These are phyloP conservation scores for Claviceps sp. DNA, from an alignment of 2,329 filamentous ascomycete species.

Conservation along the genomic window DNA sequence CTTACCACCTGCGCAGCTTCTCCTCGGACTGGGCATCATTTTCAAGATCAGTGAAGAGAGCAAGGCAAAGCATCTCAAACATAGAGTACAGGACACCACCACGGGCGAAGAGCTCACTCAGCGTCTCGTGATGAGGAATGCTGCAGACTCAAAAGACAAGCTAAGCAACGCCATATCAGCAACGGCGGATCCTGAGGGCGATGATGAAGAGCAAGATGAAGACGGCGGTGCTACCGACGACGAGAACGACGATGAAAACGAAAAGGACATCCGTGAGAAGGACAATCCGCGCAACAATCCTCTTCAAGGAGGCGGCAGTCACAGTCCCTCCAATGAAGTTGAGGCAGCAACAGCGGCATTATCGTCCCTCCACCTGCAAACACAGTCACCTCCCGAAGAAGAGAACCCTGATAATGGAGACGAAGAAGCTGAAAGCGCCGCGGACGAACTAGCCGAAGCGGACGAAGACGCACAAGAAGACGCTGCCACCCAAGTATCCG, in stretches of 20 bases:
- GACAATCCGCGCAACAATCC: slow-evolving; percentile 23
- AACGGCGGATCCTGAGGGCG: slow-evolving; percentile 17
- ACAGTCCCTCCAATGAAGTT: slow-evolving; percentile 14
- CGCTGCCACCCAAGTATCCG: slow-evolving; percentile 7
- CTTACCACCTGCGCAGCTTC: slow-evolving; percentile 70
- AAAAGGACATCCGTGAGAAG: slow-evolving; percentile 9
- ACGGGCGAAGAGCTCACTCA: slow-evolving; percentile 10
- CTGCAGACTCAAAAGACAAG: slow-evolving; percentile 7
- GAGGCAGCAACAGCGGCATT: slow-evolving; percentile 14
- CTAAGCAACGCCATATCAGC: slow-evolving; percentile 5
- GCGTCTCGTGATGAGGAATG: slow-evolving; percentile 7
- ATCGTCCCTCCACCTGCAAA: slow-evolving; percentile 13
- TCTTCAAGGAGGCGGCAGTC: slow-evolving; percentile 17
- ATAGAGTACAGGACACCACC: slow-evolving; percentile 25
- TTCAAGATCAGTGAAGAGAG: slow-evolving; percentile 86
- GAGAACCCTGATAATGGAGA: not conserved
- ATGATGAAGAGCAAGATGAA: slow-evolving; percentile 11
- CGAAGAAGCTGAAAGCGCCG: not conserved
- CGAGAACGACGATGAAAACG: slow-evolving; percentile 15
- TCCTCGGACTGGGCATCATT: slow-evolving; percentile 77
- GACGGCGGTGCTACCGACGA: slow-evolving; percentile 14
- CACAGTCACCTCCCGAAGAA: slow-evolving; percentile 4
- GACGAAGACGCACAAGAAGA: slow-evolving; percentile 7
- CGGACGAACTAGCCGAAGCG: slow-evolving; percentile 5
- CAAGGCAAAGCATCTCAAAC: slow-evolving; percentile 65